Percentiles rank a stretch among this genome's conserved stretches.
These are phyloP conservation scores for Coriolopsis trogii DNA, from an alignment of 1,284 basidiomycete genomes.

Conservation along the genomic window DNA sequence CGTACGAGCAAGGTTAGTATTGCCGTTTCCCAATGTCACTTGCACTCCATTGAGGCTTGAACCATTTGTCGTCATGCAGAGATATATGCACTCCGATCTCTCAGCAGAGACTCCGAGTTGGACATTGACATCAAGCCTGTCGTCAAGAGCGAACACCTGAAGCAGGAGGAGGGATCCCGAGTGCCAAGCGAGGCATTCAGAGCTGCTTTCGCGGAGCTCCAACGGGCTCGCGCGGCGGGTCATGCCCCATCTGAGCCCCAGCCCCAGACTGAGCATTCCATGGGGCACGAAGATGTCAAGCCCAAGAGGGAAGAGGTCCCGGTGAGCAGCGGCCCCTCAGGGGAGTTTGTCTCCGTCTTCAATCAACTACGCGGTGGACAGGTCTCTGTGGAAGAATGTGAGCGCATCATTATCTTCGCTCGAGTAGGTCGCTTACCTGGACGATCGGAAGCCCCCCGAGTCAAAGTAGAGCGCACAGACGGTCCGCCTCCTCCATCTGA, in stretches of 20 bases:
- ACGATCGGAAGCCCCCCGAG: too few relatives aligned
- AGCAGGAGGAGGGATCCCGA: constrained; percentile 7
- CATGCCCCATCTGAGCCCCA: neutral
- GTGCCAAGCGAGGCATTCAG: constrained; percentile 16
- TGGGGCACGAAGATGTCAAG: neutral
- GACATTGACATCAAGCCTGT: neutral
- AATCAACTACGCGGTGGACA: neutral
- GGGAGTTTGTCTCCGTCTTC: constrained; percentile 4
- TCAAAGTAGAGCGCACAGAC: too few relatives aligned
- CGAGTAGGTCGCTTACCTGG: neutral
- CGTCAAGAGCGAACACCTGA: constrained; percentile 15
- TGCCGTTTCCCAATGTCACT: neutral
- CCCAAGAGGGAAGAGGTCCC: neutral
- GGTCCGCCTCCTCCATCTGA: too few relatives aligned
- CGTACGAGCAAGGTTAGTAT: constrained; percentile 31
- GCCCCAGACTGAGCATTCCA: neutral
- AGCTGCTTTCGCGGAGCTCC: constrained; percentile 6
- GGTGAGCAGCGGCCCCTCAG: neutral
- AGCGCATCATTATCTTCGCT: too few relatives aligned
- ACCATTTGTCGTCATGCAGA: neutral
- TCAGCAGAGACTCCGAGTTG: neutral
- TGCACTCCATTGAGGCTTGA: neutral
- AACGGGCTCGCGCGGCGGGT: neutral
- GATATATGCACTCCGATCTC: neutral
- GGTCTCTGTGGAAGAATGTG: neutral